Percentiles rank a stretch among this genome's conserved stretches.
These are phyloP conservation scores for Globisporangium spiculum DNA, from an alignment of 352 stramenopile species.

Conservation along the genomic window DNA sequence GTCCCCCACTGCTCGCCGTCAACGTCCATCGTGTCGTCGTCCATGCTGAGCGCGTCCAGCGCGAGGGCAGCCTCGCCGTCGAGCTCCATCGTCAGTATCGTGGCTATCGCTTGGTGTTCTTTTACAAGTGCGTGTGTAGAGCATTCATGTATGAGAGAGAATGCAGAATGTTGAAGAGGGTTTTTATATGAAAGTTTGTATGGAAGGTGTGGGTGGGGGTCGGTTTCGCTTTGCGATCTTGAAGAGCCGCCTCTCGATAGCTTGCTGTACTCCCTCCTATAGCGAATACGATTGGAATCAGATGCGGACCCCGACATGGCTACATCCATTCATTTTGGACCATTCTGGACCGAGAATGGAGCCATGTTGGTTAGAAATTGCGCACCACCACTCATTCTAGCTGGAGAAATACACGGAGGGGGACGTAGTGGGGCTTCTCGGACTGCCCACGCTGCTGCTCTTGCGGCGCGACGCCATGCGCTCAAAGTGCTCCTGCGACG, in stretches of 20 bases:
- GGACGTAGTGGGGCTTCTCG: background rate
- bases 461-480: slow-evolving; percentile 23
- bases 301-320: background rate
- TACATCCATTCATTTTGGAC: background rate
- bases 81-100: background rate
- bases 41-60: background rate
- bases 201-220: background rate
- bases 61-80: background rate
- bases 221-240: background rate
- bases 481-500: slow-evolving; percentile 42
- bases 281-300: background rate
- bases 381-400: background rate
- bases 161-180: background rate
- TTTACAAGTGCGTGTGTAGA: background rate
- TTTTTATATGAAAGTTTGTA: background rate
- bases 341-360: background rate
- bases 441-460: slow-evolving; percentile 4
- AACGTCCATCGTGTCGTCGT: background rate
- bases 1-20: background rate
- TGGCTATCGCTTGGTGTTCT: background rate
- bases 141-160: too few relatives aligned
- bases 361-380: background rate
- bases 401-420: background rate
- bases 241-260: background rate
- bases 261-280: background rate